A percentile compares a stretch with the other conserved stretches of the same genome.
phyloP scores from a whole-genome alignment of 2,329 filamentous ascomycete genomes.

The Colletotrichum graminicola region DNA sequence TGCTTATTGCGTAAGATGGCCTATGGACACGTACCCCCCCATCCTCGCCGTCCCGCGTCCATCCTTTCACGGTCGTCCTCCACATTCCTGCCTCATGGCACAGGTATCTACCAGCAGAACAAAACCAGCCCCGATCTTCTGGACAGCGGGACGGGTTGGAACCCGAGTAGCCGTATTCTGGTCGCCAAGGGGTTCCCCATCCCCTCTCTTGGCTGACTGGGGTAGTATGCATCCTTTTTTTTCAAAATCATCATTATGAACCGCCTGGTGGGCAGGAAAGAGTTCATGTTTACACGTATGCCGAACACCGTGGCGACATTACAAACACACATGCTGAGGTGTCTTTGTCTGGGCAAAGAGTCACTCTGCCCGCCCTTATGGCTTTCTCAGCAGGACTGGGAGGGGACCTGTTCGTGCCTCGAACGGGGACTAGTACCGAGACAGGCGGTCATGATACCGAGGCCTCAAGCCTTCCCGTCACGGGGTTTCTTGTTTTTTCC shows the following conservation, averaged over 20 bases:
- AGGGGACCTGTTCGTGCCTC: neutral
- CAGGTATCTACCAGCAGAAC: too few relatives aligned
- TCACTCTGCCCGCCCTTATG: neutral
- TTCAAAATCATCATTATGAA: too few relatives aligned
- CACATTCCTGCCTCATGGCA: neutral
- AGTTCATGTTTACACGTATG: neutral
- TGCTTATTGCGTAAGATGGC: neutral
- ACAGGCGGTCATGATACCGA: constrained; percentile 22
- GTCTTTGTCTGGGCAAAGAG: neutral
- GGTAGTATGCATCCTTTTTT: too few relatives aligned
- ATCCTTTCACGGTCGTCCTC: constrained; percentile 4
- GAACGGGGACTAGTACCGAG: constrained; percentile 9
- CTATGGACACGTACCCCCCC: neutral
- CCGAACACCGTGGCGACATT: neutral
- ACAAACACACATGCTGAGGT: neutral
- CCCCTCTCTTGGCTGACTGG: too few relatives aligned
- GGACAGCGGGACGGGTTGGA: too few relatives aligned
- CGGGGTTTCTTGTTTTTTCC: neutral
- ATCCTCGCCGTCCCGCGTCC: neutral
- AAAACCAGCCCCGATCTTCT: too few relatives aligned
- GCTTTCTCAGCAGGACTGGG: neutral
- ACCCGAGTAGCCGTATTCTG: too few relatives aligned
- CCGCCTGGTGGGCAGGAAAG: too few relatives aligned
- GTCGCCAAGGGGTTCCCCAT: too few relatives aligned
- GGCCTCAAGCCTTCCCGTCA: constrained; percentile 16